Base-by-base conservation (phyloP, 768 basidiomycete genomes). In the Ramaria sp. region DNA sequence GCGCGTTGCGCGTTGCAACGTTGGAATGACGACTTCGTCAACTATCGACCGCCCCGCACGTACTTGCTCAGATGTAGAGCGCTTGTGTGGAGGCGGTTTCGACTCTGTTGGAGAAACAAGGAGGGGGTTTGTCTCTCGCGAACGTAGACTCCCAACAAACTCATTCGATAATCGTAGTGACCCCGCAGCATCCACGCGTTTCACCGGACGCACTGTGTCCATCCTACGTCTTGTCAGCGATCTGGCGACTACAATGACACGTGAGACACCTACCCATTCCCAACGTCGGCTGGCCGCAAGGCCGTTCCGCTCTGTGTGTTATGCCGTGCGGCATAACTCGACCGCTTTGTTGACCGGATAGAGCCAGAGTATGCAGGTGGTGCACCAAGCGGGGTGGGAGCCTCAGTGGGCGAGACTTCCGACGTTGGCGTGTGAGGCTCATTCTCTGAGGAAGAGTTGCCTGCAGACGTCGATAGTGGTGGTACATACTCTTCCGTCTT, bases 161-260 rank as follows among this genome's bases (percentile, higher is more conserved):
- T 89, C 92, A 9, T 81, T 76, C 0, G 90, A 91, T 18, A 88
- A 66, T 57, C 83, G 73, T 13, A 91, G 69, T 4, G 90, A 92
- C 3, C 84, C 81, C 10, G 76, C 73, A 4, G 84, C 76, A 65
- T 96, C 92, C 28, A 95, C 83, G 62, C 88, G 90, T 77, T 94
- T 95, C 58, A 95, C 82, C 0, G 94, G 93, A 50, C 92, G 78
- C 62, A 98, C 90, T 1, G 94, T 98, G 62, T 88, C 89, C 43
- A 88, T 74, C 5, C 66, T 68, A 48, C 36, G 8, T 12, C 13
- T 15, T 22, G 34, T 41, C 13, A 37, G 45, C 24, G 38, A 22
- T 10, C 41, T 25, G 36, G 3, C 37, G 34, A 39, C 30, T 16
- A 24, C 27, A n/a, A 16, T 44, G 36, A 34, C 3, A 3, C 28